Conservation (phyloP, 1,284 basidiomycete species). For the Ganoderma lingzhi region DNA sequence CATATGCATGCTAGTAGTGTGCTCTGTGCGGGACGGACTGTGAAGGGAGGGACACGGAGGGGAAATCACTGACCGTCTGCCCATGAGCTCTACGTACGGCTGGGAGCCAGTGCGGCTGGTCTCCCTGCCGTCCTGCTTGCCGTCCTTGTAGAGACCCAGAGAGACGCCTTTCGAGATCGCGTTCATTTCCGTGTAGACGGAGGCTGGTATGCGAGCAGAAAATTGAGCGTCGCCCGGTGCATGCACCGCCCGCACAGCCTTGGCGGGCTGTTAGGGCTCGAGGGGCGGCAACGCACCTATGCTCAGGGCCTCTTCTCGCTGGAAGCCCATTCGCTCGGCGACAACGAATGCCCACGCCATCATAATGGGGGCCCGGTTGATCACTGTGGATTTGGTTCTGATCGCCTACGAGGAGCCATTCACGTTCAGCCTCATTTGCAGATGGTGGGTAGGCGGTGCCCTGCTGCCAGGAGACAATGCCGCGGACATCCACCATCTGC, state of each 20-base stretch:
- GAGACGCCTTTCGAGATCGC: conserved; percentile 85
- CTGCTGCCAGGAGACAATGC: conserved; percentile 4
- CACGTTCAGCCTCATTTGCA: conserved; percentile 22
- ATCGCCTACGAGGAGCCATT: conserved; percentile 56
- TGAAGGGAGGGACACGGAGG: conserved; percentile 10
- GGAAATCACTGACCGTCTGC: conserved; percentile 69
- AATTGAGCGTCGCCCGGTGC: conserved; percentile 27
- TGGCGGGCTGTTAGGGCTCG: conserved; percentile 23
- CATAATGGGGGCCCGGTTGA: conserved; percentile 95
- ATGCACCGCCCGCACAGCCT: conserved; percentile 32
- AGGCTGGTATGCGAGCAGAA: conserved; percentile 56
- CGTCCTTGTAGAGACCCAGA: conserved; percentile 74
- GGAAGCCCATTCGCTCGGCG: conserved; percentile 87
- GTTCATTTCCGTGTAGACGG: conserved; percentile 93
- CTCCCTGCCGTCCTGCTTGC: conserved; percentile 61
- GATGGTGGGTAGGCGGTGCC: not conserved
- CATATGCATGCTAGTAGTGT: conserved; percentile 5
- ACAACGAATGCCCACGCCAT: conserved; percentile 92
- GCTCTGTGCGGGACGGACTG: not conserved
- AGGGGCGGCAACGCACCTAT: conserved; percentile 62
- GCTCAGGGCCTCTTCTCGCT: conserved; percentile 87
- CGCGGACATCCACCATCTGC: conserved; percentile 7
- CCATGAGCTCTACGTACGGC: conserved; percentile 93
- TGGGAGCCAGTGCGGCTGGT: conserved; percentile 73
- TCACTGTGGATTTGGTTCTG: conserved; percentile 65